Base-by-base conservation (phyloP, 768 basidiomycete species). In the Ramaria rubella region DNA sequence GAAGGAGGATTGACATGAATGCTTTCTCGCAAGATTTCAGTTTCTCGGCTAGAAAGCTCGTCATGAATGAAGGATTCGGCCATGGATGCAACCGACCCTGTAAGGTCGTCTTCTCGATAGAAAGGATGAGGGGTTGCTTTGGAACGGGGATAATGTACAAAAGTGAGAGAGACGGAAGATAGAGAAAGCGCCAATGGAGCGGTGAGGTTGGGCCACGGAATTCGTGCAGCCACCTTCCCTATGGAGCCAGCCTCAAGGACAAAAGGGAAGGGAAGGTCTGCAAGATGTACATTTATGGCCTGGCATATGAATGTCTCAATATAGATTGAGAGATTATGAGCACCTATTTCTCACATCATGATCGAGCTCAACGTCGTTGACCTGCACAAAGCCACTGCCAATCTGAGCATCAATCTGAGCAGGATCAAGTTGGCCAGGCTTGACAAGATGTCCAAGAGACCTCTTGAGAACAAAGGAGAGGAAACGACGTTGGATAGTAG, bases 361-460 rank as follows among this genome's bases (percentile, higher is more conserved):
- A 68, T 92, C 82, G 49, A 97, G 72, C 67, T 93, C 82, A 55
- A 96, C 73, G 64, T 92, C 84, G 60, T 85, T 85, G 34, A 97
- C 80, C 69, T 93, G 89, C 4, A 96, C 83, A 67, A 81, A 86
- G 17, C 94, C 94, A 40, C 86, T 87, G n/a, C 90, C 87, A 64
- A 97, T 86, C 70, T 95, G 91, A 27, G 91, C 88, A 63, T 95
- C 91, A 63, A 96, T 86, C 71, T 91, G 85, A 55, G 85, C 79
- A 51, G 81, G 76, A 71, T 96, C 90, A 57, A 96, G 80, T 64
- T 94, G 93, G 15, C 91, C 94, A 9, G 89, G 90, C 67, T 86
- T 88, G 53, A 97, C 78, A 59, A 96, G 78, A 66, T 87, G 87
- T 11, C 94, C 94, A 0, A 97, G 73, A 7, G 82, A 78, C 64